These are phyloP conservation scores for Bryoerythrophyllum caledonicum DNA, from an alignment of 225 moss, liverwort and hornwort species.

Conservation along the genomic window DNA sequence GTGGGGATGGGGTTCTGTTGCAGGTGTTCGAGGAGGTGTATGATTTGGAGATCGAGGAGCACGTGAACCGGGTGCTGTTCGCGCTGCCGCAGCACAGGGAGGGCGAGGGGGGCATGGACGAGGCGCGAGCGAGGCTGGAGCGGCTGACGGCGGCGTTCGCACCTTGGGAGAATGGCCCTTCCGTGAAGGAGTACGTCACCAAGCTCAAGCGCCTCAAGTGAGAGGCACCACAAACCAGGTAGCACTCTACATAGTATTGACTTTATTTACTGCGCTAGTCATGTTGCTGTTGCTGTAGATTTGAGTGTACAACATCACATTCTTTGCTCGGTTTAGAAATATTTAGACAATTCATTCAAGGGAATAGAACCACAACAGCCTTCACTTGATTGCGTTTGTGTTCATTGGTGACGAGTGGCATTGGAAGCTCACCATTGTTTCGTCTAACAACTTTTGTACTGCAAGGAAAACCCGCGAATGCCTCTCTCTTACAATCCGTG, in stretches of 20 bases:
- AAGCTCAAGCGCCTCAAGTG: slow-evolving; percentile 70
- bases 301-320: slow-evolving; percentile 23
- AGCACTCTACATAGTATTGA: not conserved
- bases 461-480: not conserved
- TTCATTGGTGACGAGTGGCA: not conserved
- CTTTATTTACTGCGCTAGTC: not conserved
- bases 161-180: slow-evolving; percentile 74
- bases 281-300: not conserved
- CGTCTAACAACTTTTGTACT: not conserved
- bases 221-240: too few relatives aligned
- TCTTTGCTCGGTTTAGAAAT: slow-evolving; percentile 2
- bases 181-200: slow-evolving; percentile 43
- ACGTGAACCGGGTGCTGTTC: slow-evolving; percentile 84
- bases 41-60: slow-evolving; percentile 75
- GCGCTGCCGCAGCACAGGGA: slow-evolving; percentile 53
- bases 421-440: not conserved
- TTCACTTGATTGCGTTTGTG: not conserved
- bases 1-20: not conserved
- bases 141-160: slow-evolving; percentile 47
- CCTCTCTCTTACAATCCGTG: too few relatives aligned
- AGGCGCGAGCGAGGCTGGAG: slow-evolving; percentile 51
- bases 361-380: not conserved
- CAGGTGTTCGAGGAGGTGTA: slow-evolving; percentile 93
- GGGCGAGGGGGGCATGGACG: slow-evolving; percentile 37
- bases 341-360: slow-evolving; percentile 12